phyloP scores from a whole-genome alignment of 129 eudicot species.

The Heracleum sosnowskyi region DNA sequence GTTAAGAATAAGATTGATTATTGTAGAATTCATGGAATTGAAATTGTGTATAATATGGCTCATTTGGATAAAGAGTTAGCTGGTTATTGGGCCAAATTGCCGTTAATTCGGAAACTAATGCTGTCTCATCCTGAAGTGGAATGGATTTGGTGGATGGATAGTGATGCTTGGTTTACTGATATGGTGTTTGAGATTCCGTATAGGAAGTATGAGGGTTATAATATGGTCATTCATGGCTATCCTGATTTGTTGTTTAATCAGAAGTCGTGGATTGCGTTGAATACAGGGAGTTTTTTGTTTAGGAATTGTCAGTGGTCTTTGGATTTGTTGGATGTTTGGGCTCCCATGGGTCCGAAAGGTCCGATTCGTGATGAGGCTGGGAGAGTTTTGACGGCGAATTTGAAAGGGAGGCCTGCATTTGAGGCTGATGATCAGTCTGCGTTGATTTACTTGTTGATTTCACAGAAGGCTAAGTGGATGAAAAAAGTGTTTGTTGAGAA shows the following conservation, averaged over 20 bases:
- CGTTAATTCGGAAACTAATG: conserved; percentile 71
- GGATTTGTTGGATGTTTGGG: conserved; percentile 90
- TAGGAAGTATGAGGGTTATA: conserved; percentile 45
- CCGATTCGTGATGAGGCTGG: conserved; percentile 88
- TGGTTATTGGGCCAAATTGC: conserved; percentile 90
- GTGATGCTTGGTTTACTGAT: conserved; percentile 95
- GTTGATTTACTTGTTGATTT: conserved; percentile 64
- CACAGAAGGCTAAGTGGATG: conserved; percentile 60
- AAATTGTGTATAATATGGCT: conserved; percentile 84
- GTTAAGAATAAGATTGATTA: conserved; percentile 91
- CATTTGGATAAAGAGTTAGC: conserved; percentile 83
- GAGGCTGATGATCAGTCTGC: conserved; percentile 99
- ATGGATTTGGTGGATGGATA: conserved; percentile 99
- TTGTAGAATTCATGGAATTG: conserved; percentile 93
- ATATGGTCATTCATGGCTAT: conserved; percentile 84
- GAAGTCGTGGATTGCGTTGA: conserved; percentile 92
- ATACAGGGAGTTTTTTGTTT: conserved; percentile 81
- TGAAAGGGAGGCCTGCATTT: conserved; percentile 90
- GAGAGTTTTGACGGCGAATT: conserved; percentile 62
- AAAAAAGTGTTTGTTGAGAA: conserved; percentile 76
- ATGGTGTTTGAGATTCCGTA: conserved; percentile 80
- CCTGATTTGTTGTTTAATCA: conserved; percentile 74
- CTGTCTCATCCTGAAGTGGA: conserved; percentile 92
- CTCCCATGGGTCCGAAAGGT: conserved; percentile 97
- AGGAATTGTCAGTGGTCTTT: conserved; percentile 92